Evolutionary conservation across 1,284 basidiomycete genomes (phyloP).

Genomic region (Cutaneotrichosporon curvatum): DNA sequence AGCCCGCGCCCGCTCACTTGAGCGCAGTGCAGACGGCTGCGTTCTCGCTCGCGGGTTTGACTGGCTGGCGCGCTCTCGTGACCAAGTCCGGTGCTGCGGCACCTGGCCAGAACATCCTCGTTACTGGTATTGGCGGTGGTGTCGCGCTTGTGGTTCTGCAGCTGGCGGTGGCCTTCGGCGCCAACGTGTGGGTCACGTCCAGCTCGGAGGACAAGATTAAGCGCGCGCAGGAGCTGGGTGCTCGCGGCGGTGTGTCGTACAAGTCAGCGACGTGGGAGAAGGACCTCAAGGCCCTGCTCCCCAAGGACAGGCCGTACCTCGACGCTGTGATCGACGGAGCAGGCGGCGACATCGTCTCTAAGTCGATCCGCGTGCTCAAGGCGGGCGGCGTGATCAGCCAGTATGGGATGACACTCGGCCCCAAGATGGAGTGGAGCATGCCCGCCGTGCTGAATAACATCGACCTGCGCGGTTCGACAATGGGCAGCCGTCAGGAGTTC

Average conservation of each 20-base stretch:
- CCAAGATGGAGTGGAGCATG: slow-evolving; percentile 20
- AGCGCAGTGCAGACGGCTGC: slow-evolving; percentile 8
- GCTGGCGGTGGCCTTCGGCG: slow-evolving; percentile 13
- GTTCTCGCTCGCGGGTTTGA: slow-evolving; percentile 12
- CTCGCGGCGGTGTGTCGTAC: slow-evolving; percentile 14
- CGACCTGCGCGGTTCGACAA: slow-evolving; percentile 14
- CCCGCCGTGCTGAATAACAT: slow-evolving; percentile 16
- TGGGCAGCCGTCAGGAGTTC: slow-evolving; percentile 16
- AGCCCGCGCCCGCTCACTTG: slow-evolving; percentile 14
- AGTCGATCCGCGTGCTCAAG: slow-evolving; percentile 10
- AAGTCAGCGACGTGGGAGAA: slow-evolving; percentile 15
- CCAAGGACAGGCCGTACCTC: slow-evolving; percentile 14
- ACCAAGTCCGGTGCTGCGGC: slow-evolving; percentile 12
- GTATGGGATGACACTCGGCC: slow-evolving; percentile 18
- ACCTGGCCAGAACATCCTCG: slow-evolving; percentile 14
- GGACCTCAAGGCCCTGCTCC: slow-evolving; percentile 16
- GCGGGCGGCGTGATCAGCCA: slow-evolving; percentile 16
- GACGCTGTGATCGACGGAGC: slow-evolving; percentile 17
- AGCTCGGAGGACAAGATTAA: slow-evolving; percentile 10
- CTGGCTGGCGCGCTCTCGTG: slow-evolving; percentile 15
- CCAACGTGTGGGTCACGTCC: slow-evolving; percentile 13
- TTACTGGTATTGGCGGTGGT: slow-evolving; percentile 17
- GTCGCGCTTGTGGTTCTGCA: slow-evolving; percentile 16
- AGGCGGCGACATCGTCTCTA: slow-evolving; percentile 12
- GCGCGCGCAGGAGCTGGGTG: slow-evolving; percentile 10